Evolutionary conservation across 2,329 filamentous ascomycete species (phyloP), one percentile per base, ranked within the genome.

Genomic region (Clarireedia paspali): DNA sequence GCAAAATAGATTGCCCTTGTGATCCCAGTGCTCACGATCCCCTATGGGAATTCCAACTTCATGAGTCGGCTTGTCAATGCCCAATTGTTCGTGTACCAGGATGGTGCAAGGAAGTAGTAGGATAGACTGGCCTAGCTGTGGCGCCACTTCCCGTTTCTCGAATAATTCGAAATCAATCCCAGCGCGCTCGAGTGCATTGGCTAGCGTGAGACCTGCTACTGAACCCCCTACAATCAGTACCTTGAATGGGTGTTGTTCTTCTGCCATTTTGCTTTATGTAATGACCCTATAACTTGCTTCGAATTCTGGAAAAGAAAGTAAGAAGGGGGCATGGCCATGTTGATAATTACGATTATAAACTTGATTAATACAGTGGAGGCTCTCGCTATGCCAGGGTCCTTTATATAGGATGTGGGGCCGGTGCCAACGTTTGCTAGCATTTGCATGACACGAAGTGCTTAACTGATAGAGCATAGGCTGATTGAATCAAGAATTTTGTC

Each of bases 1-100:
- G 47, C 47, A 50, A 38, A 50, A 50, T 38, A 39, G 27, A 26
- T 50, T 26, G 30, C 47, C 47, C 6, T 50, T 36, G 30, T 50
- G 47, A 39, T 50, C 47, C 47, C 47, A 50, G 30, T 50, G 47
- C 47, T 50, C 47, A 5, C 47, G 47, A 39, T 39, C 20, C 14
- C 34, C 34, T 3, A 50, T 50, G 17, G 47, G 34, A 50, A 50
- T 50, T n/a, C 47, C 47, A 50, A 9, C 30, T n/a, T 50, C 47
- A 39, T 50, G 47, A n/a, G 47, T 39, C 34, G 47, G 47, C 20
- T 50, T 50, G 20, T 50, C 47, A 14, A 50, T 50, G 12, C 47
- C 30, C 1, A 82, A 62, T 61, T 82, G 79, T 56, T 81, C 77
- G 2, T 80, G 62, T 5, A 82, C 74, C 1, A 73, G 70, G 6